A percentile compares a stretch with the other conserved stretches of the same genome.
Conservation (phyloP, 2,329 filamentous ascomycete species). For the Aspergillus ustus region DNA sequence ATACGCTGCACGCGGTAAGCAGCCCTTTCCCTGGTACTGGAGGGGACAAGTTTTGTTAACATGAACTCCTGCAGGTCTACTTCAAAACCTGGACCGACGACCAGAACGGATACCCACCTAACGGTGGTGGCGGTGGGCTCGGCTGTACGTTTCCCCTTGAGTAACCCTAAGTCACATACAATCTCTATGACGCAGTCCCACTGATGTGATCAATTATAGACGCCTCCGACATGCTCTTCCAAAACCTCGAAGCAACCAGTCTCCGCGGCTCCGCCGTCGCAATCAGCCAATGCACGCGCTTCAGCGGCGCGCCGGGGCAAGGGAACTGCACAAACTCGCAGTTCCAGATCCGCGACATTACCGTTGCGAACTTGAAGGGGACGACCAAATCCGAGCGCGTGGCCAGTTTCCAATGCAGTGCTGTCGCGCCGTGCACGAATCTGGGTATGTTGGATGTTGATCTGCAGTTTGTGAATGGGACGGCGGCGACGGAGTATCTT, state of each 20-base stretch:
- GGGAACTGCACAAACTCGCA: slow-evolving; percentile 47
- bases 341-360: slow-evolving; percentile 46
- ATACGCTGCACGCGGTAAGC: slow-evolving; percentile 50
- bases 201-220: slow-evolving; percentile 20
- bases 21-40: fast-evolving
- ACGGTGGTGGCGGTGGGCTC: slow-evolving; percentile 62
- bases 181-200: background rate
- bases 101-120: slow-evolving; percentile 57
- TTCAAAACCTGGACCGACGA: slow-evolving; percentile 65
- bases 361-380: slow-evolving; percentile 24
- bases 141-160: slow-evolving; percentile 50
- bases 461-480: slow-evolving; percentile 27
- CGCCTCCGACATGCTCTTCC: slow-evolving; percentile 42
- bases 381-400: slow-evolving; percentile 26
- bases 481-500: slow-evolving; percentile 26
- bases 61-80: slow-evolving; percentile 46
- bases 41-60: background rate
- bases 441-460: slow-evolving; percentile 26
- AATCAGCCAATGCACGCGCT: slow-evolving; percentile 49
- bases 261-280: slow-evolving; percentile 38
- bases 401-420: slow-evolving; percentile 39
- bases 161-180: background rate
- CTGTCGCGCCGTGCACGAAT: slow-evolving; percentile 32
- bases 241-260: slow-evolving; percentile 37
- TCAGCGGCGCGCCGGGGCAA: slow-evolving; percentile 33